Evolutionary conservation across 2,329 filamentous ascomycete species (phyloP), one percentile per base, ranked within the genome.

Genomic region (Aspergillus flavus): DNA sequence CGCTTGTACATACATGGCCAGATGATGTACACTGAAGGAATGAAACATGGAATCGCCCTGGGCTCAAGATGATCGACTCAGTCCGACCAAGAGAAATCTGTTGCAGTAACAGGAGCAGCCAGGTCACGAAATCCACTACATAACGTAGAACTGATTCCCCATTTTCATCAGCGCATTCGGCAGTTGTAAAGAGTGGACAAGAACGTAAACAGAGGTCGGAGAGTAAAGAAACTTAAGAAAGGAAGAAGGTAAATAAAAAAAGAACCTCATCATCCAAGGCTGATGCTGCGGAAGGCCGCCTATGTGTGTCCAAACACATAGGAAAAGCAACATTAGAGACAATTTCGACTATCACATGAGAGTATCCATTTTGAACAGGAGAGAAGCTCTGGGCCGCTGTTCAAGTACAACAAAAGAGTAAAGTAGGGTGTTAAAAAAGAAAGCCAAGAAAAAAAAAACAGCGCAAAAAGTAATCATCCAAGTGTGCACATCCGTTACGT

Each of bases 401-500:
- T 60, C 57, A 62, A 57, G 45, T 43, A 39, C 57, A 34, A 41
- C 39, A 41, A 41, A 41, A n/a, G 39, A 41, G 39, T 41, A 41
- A 41, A 41, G 19, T 19, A n/a, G 19, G 19, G 39, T n/a, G 16
- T 41, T 14, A 41, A 21, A 46, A 61, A 50, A 58, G 52, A 53
- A 48, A 28, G 26, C 26, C 50, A 39, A 61, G 28, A 54, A 23
- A 53, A 53, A 56, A 43, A 55, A 59, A 65, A 59, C 58, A 41
- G 43, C 50, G 57, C 65, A 64, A 64, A 43, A 59, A 65, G 66
- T 68, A 62, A 65, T 75, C 74, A 74, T 76, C 63, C 66, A 63
- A 64, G 55, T 62, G 62, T 57, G 66, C 66, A 63, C 55, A 61
- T 69, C 62, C 63, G 67, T 70, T 67, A 75, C 71, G 68, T 76